Conservation (phyloP, 2,329 filamentous ascomycete species). For the Cordyceps cicadae region DNA sequence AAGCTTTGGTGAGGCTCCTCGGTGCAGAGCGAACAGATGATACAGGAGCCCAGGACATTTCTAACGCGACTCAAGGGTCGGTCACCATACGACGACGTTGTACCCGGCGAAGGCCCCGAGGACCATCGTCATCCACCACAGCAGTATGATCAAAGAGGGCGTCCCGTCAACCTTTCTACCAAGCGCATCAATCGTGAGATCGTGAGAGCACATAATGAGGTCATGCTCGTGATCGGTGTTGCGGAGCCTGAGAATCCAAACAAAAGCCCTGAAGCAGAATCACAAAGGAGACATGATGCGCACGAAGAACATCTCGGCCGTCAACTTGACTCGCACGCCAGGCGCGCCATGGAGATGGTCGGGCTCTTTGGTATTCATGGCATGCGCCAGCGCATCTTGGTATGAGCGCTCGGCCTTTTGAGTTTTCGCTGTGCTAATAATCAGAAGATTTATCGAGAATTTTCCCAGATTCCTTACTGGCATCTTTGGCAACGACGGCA, state of each 20-base stretch:
- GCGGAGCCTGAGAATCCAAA: slow-evolving; percentile 46
- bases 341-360: slow-evolving; percentile 30
- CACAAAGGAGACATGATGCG: slow-evolving; percentile 34
- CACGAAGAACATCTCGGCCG: slow-evolving; percentile 41
- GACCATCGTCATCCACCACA: slow-evolving; percentile 27
- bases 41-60: background rate
- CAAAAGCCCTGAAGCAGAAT: slow-evolving; percentile 31
- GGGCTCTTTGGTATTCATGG: slow-evolving; percentile 45
- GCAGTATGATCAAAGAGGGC: slow-evolving; percentile 47
- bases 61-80: slow-evolving; percentile 36
- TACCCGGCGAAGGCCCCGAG: slow-evolving; percentile 35
- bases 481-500: slow-evolving; percentile 28
- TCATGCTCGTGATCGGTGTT: slow-evolving; percentile 55
- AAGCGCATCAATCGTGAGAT: slow-evolving; percentile 48
- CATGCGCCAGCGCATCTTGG: slow-evolving; percentile 46
- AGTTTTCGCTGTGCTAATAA: slow-evolving; percentile 9
- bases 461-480: slow-evolving; percentile 41
- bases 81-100: slow-evolving; percentile 52
- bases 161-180: slow-evolving; percentile 46
- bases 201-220: slow-evolving; percentile 53
- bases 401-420: slow-evolving; percentile 19
- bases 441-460: slow-evolving; percentile 43
- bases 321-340: slow-evolving; percentile 27
- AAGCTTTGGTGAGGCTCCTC: slow-evolving; percentile 40
- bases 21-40: background rate